phyloP scores from a whole-genome alignment of 306 rosid species.

The Trichosanthes truncata region DNA sequence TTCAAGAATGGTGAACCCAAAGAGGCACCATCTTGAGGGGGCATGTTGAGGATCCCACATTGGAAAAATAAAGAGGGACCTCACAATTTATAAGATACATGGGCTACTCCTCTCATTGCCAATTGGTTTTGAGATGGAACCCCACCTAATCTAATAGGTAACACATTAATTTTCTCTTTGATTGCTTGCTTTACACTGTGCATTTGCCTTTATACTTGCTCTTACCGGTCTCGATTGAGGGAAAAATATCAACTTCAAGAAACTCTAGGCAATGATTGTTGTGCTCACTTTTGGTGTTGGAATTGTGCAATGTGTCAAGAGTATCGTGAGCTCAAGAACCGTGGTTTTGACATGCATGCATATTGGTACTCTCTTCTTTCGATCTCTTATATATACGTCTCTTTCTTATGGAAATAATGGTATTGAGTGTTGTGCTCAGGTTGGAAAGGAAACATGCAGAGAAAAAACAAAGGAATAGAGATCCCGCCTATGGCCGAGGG shows the following conservation, averaged over 20 bases:
- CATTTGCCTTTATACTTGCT: conserved; percentile 44
- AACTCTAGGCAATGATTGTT: conserved; percentile 37
- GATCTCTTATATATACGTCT: no score
- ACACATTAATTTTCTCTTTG: conserved; percentile 43
- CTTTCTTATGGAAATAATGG: no score
- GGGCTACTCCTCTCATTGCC: no score
- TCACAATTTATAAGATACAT: no score
- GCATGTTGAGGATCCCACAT: no score
- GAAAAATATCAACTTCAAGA: conserved; percentile 24
- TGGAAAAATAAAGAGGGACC: no score
- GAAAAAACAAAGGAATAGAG: not conserved
- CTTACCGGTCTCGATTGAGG: conserved; percentile 56
- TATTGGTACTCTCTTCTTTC: no score
- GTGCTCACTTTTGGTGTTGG: conserved; percentile 51
- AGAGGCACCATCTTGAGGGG: no score
- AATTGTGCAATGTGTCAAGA: conserved; percentile 59
- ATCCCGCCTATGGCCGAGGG: not conserved
- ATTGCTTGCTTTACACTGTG: conserved; percentile 29
- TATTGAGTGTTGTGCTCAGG: no score
- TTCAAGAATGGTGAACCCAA: no score
- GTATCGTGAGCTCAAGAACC: conserved; percentile 61
- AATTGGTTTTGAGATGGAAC: no score
- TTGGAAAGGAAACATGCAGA: not conserved
- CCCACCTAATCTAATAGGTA: no score
- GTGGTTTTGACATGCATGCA: conserved; percentile 56